Evolutionary conservation across 768 basidiomycete genomes (phyloP).

Genomic region (Lenzites betulinus): DNA sequence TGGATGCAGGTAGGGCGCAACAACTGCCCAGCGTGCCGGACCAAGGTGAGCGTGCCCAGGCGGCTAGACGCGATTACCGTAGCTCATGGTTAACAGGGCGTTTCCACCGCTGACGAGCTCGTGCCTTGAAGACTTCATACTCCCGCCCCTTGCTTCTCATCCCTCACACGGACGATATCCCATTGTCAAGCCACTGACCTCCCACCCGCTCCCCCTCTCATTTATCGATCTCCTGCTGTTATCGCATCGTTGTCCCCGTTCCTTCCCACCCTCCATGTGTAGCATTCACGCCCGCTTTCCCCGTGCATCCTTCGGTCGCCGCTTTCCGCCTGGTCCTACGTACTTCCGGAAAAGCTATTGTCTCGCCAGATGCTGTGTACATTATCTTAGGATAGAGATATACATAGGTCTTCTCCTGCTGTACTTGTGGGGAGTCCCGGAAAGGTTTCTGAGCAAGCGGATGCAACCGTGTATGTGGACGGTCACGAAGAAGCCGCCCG

Average conservation of each 20-base stretch:
- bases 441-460: too few species aligned
- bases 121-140: background rate
- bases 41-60: constrained; percentile 48
- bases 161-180: constrained; percentile 2
- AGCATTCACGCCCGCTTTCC: background rate
- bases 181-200: background rate
- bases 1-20: constrained; percentile 84
- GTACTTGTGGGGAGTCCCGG: too few species aligned
- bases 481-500: too few species aligned
- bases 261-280: background rate
- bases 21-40: constrained; percentile 90
- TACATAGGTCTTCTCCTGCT: constrained; percentile 1
- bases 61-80: background rate
- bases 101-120: constrained; percentile 22
- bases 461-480: too few species aligned
- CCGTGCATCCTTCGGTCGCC: background rate
- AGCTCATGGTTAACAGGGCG: constrained; percentile 16
- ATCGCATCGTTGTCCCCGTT: constrained; percentile 8
- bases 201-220: background rate
- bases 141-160: background rate
- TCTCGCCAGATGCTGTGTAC: constrained; percentile 1
- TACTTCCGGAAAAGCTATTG: background rate
- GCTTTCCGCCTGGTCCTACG: background rate
- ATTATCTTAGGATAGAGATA: constrained; percentile 13
- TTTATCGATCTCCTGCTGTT: constrained; percentile 7